Evolutionary conservation across 2,329 filamentous ascomycete species (phyloP), one percentile per base, ranked within the genome.

Genomic region (Fusarium guadeloupense): DNA sequence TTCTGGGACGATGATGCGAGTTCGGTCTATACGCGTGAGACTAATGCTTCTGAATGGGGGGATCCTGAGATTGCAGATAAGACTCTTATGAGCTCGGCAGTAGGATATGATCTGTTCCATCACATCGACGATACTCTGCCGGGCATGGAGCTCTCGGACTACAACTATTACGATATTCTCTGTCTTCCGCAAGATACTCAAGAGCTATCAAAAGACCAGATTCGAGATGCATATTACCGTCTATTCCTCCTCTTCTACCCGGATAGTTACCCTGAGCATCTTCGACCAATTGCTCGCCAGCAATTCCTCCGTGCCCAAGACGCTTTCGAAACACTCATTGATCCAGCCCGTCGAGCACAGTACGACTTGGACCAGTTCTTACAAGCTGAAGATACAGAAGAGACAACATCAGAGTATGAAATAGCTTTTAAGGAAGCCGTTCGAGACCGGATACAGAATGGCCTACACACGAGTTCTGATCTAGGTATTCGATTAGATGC

Each of bases 1-100:
- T 79, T 82, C 45, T 80, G 75, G 62, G 80, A 79, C 50, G 80
- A 82, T 63, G 80, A 82, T 58, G 76, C 72, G 17, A 80, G 78
- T 34, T 81, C 79, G 16, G 69, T 80, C 37, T 70, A 77, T 49
- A 77, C 79, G 21, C 71, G 71, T 28, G 53, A 52, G 41, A 70
- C 60, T 50, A 70, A 55, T 48, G 64, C 64, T 26, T 66, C 71
- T 19, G 68, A 71, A 19, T 48, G 48, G n/a, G 66, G 52, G 5
- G 67, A 58, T 25, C 30, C 38, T 7, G 66, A 69, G 14, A 45
- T 53, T 9, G 54, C 46, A 14, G 62, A 64, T 33, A 59, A 54
- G 51, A 53, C 26, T 33, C 48, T 45, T 23, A 34, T 65, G 20
- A 48, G 52, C 31, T 59, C 58, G 9, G 39, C 53, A 9, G 66